phyloP scores from a whole-genome alignment of 108 stramenopile species.

The Nitzschia sp. region DNA sequence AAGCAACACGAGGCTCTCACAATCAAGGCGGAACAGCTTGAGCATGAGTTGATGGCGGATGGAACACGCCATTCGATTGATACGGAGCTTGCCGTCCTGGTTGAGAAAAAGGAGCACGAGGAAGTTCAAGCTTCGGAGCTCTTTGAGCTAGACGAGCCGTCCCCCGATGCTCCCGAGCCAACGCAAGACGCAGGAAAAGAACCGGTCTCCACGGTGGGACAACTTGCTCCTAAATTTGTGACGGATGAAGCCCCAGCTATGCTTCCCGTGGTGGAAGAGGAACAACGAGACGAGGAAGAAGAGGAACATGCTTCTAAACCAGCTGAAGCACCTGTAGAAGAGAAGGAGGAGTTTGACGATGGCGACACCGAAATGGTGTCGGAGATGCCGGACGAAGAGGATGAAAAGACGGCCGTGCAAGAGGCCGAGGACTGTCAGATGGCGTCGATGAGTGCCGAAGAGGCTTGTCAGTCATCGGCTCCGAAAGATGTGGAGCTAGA shows the following conservation, averaged over 20 bases:
- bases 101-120: background rate
- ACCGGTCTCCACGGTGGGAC: background rate
- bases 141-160: background rate
- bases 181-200: background rate
- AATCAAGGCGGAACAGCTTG: background rate
- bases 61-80: background rate
- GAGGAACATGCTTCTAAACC: background rate
- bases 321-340: background rate
- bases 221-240: background rate
- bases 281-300: slow-evolving; percentile 2
- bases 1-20: background rate
- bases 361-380: background rate
- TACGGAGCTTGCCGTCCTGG: background rate
- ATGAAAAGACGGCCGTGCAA: no score
- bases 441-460: no score
- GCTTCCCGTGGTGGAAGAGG: background rate
- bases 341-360: background rate
- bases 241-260: background rate
- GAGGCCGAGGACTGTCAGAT: no score
- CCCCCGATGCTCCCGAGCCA: background rate
- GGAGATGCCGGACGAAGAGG: background rate
- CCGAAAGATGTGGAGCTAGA: no score
- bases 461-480: no score
- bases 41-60: background rate
- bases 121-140: no score